Evolutionary conservation across 2,329 filamentous ascomycete genomes (phyloP).

Genomic region (Botrytis tulipae): DNA sequence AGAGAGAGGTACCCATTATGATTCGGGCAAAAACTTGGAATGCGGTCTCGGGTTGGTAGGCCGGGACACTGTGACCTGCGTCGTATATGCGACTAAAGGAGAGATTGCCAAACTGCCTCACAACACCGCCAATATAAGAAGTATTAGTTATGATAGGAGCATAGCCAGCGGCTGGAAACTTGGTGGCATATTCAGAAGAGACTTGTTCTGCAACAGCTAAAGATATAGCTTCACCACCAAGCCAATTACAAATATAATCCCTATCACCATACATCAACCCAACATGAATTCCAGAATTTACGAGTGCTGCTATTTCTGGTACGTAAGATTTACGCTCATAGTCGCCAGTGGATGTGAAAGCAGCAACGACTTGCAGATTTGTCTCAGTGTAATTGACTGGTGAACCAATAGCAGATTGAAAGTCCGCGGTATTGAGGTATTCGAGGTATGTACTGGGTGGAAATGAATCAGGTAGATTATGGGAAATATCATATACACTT

Average conservation of each 20-base stretch:
- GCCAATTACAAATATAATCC: slow-evolving; percentile 66
- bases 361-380: slow-evolving; percentile 47
- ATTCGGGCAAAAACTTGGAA: slow-evolving; percentile 58
- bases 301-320: slow-evolving; percentile 56
- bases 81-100: slow-evolving; percentile 67
- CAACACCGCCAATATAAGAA: slow-evolving; percentile 67
- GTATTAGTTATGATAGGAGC: slow-evolving; percentile 67
- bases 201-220: slow-evolving; percentile 56
- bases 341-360: slow-evolving; percentile 55
- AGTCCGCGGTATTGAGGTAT: slow-evolving; percentile 62
- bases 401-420: slow-evolving; percentile 61
- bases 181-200: slow-evolving; percentile 46
- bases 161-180: slow-evolving; percentile 68
- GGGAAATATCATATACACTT: slow-evolving; percentile 41
- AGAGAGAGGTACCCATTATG: slow-evolving; percentile 50
- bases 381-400: slow-evolving; percentile 57
- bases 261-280: slow-evolving; percentile 68
- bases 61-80: slow-evolving; percentile 61
- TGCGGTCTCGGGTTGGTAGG: slow-evolving; percentile 54
- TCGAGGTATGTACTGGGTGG: slow-evolving; percentile 59
- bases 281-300: slow-evolving; percentile 63
- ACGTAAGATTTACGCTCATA: slow-evolving; percentile 63
- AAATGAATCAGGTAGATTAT: slow-evolving; percentile 53
- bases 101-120: slow-evolving; percentile 74
- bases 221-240: slow-evolving; percentile 73